phyloP scores from a whole-genome alignment of 768 basidiomycete genomes.

The Termitomyces heimii region DNA sequence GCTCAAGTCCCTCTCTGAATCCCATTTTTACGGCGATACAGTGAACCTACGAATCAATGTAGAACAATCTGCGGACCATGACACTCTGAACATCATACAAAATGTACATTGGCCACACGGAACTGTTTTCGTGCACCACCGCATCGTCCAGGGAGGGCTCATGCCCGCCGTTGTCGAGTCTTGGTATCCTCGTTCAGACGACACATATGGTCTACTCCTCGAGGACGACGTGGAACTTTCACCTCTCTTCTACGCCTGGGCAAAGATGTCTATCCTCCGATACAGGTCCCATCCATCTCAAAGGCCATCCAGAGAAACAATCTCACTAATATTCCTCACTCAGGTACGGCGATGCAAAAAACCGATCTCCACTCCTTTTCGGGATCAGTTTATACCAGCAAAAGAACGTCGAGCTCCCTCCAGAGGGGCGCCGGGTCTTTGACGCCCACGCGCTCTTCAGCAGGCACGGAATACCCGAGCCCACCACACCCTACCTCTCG shows the following conservation, averaged over 20 bases:
- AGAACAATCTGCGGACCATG: constrained; percentile 65
- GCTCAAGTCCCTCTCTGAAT: constrained; percentile 49
- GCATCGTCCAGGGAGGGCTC: constrained; percentile 74
- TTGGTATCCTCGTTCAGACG: constrained; percentile 74
- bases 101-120: constrained; percentile 59
- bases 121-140: constrained; percentile 53
- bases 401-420: constrained; percentile 70
- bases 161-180: constrained; percentile 83
- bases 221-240: constrained; percentile 88
- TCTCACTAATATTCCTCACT: neutral
- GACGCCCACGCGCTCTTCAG: constrained; percentile 58
- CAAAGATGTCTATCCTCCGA: constrained; percentile 71
- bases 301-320: neutral
- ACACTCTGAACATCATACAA: constrained; percentile 49
- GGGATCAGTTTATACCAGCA: constrained; percentile 87
- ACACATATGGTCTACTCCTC: constrained; percentile 74
- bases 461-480: constrained; percentile 27
- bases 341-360: constrained; percentile 48
- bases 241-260: constrained; percentile 80
- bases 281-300: constrained; percentile 52
- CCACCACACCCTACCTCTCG: constrained; percentile 71
- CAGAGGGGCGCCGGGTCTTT: constrained; percentile 62
- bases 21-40: constrained; percentile 63
- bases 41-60: constrained; percentile 64
- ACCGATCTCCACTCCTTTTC: constrained; percentile 47